Conservation (phyloP, 2,329 filamentous ascomycete species). For the Calonectria crousiana region DNA sequence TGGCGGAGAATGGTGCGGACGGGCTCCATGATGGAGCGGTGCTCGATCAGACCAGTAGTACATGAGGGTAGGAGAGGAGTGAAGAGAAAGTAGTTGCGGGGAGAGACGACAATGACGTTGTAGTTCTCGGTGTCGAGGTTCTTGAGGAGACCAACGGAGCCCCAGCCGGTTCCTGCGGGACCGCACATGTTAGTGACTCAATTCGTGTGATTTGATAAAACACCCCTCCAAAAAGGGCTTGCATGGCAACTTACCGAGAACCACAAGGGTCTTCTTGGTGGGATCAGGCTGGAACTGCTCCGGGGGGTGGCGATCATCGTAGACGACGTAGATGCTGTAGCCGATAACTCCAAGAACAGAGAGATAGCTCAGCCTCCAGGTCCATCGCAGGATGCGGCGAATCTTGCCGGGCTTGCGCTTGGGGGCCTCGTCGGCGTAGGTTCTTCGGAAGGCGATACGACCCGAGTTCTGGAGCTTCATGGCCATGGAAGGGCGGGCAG, state of each 20-base stretch:
- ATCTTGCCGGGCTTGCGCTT: conserved; percentile 69
- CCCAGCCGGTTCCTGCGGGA: conserved; percentile 89
- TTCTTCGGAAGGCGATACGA: conserved; percentile 57
- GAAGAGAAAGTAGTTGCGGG: conserved; percentile 99
- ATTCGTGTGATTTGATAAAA: conserved; percentile 24
- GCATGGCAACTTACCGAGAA: conserved; percentile 77
- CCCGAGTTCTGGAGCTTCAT: conserved; percentile 51
- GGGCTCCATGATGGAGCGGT: conserved; percentile 99
- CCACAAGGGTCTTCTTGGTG: conserved; percentile 94
- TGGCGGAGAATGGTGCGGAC: conserved; percentile 95
- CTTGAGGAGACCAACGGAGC: conserved; percentile 93
- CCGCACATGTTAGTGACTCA: conserved; percentile 38
- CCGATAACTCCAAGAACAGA: conserved; percentile 76
- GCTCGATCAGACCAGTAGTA: conserved; percentile 97
- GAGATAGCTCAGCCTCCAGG: conserved; percentile 86
- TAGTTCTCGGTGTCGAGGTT: conserved; percentile 99
- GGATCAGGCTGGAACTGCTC: conserved; percentile 86
- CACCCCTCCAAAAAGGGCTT: not conserved
- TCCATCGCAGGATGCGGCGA: conserved; percentile 77
- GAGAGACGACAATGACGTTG: conserved; percentile 97
- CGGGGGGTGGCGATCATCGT: conserved; percentile 82
- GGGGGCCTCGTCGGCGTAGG: conserved; percentile 65
- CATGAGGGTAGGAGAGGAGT: conserved; percentile 97
- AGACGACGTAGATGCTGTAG: conserved; percentile 85
- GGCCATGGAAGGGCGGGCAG: conserved; percentile 48